A percentile compares a stretch with the other conserved stretches of the same genome.
Evolutionary conservation across 306 rosid species (phyloP).

Genomic region (Senna siamea): DNA sequence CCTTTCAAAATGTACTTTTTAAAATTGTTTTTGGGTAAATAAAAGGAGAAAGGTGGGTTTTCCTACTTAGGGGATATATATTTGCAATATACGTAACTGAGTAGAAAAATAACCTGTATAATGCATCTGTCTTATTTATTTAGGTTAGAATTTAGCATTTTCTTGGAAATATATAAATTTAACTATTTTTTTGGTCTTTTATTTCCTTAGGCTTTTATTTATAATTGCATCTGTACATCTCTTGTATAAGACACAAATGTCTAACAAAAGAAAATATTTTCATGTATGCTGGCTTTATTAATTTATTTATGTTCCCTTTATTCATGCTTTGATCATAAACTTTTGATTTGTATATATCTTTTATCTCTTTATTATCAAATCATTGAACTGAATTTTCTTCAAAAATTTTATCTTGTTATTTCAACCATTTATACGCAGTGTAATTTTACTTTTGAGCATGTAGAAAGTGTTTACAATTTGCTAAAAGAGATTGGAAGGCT

Average conservation of each 20-base stretch:
- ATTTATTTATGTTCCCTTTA: not conserved
- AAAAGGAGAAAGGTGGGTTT: constrained; percentile 13
- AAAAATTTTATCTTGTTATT: not conserved
- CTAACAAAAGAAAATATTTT: not conserved
- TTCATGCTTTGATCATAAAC: not conserved
- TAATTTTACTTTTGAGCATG: constrained; percentile 1
- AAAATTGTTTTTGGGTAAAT: constrained; percentile 14
- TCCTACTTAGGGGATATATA: not conserved
- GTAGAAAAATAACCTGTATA: not conserved
- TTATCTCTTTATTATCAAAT: not conserved
- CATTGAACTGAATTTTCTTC: not conserved
- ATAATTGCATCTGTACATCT: constrained; percentile 5
- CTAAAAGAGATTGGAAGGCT: too few species aligned
- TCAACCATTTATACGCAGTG: not conserved
- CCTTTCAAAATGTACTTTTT: constrained; percentile 4
- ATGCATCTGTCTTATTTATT: constrained; percentile 10
- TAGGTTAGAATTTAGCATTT: not conserved
- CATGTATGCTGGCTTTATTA: not conserved
- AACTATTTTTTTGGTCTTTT: not conserved
- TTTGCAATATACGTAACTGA: constrained; percentile 11
- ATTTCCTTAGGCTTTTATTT: not conserved
- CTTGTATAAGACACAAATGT: not conserved
- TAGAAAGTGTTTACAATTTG: not conserved
- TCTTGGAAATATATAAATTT: constrained; percentile 16
- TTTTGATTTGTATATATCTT: not conserved